phyloP scores from a whole-genome alignment of 768 basidiomycete genomes.

The Stropharia rugosoannulata region DNA sequence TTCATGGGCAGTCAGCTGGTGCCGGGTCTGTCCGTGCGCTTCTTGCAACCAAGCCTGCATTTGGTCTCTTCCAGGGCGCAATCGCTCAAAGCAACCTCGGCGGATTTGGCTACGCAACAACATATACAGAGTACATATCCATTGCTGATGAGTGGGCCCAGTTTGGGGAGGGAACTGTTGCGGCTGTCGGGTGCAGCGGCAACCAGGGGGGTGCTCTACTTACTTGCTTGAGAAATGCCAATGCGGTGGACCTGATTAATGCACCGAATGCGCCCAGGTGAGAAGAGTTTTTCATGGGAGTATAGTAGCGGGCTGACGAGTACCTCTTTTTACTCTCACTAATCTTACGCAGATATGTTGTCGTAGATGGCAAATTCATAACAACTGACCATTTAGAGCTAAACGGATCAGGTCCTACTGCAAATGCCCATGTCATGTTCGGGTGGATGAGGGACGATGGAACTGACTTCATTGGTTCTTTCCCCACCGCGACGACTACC shows the following conservation, averaged over 20 bases:
- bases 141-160: slow-evolving; percentile 35
- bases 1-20: slow-evolving; percentile 57
- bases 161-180: slow-evolving; percentile 34
- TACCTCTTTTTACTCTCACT: not conserved
- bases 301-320: not conserved
- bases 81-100: slow-evolving; percentile 47
- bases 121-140: slow-evolving; percentile 49
- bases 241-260: slow-evolving; percentile 35
- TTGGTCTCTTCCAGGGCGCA: slow-evolving; percentile 38
- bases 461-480: slow-evolving; percentile 40
- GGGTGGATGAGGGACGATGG: slow-evolving; percentile 55
- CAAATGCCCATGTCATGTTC: slow-evolving; percentile 44
- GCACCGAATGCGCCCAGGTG: slow-evolving; percentile 31
- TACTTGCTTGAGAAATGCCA: slow-evolving; percentile 34
- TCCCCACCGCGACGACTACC: slow-evolving; percentile 14
- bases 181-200: slow-evolving; percentile 38
- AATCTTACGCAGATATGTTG: slow-evolving; percentile 29
- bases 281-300: not conserved
- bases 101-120: slow-evolving; percentile 45
- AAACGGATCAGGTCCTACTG: slow-evolving; percentile 36
- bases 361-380: slow-evolving; percentile 49
- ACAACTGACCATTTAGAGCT: slow-evolving; percentile 36
- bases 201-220: slow-evolving; percentile 24
- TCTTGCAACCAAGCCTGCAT: slow-evolving; percentile 31
- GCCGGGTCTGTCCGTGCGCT: slow-evolving; percentile 43